These are phyloP conservation scores for Carallia brachiata DNA, from an alignment of 345 rosid genomes.

Conservation along the genomic window DNA sequence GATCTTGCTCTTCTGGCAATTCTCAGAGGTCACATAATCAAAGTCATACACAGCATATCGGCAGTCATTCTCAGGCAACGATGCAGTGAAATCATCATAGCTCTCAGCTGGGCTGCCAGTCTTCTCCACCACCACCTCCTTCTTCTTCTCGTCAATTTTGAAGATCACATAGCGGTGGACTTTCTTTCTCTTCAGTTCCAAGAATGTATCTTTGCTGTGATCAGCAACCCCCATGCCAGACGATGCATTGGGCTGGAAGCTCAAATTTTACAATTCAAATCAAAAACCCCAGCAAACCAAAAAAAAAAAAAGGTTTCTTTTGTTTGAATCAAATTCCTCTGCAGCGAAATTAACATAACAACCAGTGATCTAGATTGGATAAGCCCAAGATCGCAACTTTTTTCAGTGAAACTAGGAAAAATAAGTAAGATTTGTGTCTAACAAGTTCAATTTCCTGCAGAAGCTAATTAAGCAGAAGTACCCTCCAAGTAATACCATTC, in stretches of 20 bases:
- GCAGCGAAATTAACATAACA: too few relatives aligned
- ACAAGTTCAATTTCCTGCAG: too few relatives aligned
- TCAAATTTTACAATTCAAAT: too few relatives aligned
- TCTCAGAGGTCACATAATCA: slow-evolving; percentile 10
- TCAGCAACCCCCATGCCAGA: slow-evolving; percentile 31
- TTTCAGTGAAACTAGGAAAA: too few relatives aligned
- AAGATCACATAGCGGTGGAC: slow-evolving; percentile 9
- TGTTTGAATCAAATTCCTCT: too few relatives aligned
- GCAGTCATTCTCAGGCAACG: slow-evolving; percentile 10
- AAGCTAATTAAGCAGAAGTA: too few relatives aligned
- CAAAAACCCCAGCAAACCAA: too few relatives aligned
- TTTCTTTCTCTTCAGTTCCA: slow-evolving; percentile 14
- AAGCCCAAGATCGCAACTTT: too few relatives aligned
- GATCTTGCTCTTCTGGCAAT: slow-evolving; percentile 15
- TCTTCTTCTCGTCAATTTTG: slow-evolving; percentile 9
- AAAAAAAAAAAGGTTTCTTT: too few relatives aligned
- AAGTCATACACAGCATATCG: slow-evolving; percentile 13
- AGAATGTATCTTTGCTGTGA: slow-evolving; percentile 28
- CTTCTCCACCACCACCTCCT: slow-evolving; percentile 15
- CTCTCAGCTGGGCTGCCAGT: slow-evolving; percentile 11
- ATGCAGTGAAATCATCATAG: slow-evolving; percentile 11
- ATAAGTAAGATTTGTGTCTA: too few relatives aligned
- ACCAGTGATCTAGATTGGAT: too few relatives aligned
- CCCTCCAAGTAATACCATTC: too few relatives aligned
- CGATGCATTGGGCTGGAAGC: slow-evolving; percentile 18